phyloP scores from a whole-genome alignment of 2,329 filamentous ascomycete genomes.

The Nothomitra cinnamomea region DNA sequence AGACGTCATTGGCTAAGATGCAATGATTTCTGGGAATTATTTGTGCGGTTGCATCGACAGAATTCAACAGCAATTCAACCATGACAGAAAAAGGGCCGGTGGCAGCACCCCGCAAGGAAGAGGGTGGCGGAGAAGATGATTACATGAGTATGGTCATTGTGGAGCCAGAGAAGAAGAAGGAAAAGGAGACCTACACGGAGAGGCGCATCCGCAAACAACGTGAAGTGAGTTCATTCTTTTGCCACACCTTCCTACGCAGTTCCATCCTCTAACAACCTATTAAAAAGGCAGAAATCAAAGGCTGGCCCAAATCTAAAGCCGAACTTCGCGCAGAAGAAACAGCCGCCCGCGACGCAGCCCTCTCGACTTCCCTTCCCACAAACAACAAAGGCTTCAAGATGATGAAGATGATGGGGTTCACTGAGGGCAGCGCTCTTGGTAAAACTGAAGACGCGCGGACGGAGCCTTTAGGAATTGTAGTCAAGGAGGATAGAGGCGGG shows the following conservation, averaged over 20 bases:
- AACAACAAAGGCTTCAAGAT: conserved; percentile 81
- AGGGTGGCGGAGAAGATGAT: conserved; percentile 66
- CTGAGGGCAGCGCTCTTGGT: conserved; percentile 56
- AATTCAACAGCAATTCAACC: not conserved
- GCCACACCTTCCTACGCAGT: not conserved
- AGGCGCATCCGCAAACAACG: conserved; percentile 35
- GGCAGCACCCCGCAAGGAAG: conserved; percentile 8
- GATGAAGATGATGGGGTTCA: conserved; percentile 95
- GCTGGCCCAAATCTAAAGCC: conserved; percentile 60
- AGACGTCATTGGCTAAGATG: not conserved
- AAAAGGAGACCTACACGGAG: conserved; percentile 46
- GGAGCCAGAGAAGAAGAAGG: conserved; percentile 34
- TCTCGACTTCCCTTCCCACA: conserved; percentile 56
- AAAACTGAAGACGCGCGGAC: conserved; percentile 31
- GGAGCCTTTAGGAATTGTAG: conserved; percentile 58
- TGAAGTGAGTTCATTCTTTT: conserved; percentile 22
- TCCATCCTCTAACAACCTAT: conserved; percentile 8
- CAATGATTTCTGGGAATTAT: not conserved
- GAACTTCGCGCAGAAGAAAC: conserved; percentile 62
- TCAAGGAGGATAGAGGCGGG: conserved; percentile 65
- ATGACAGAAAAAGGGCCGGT: not conserved
- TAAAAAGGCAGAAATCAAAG: conserved; percentile 45
- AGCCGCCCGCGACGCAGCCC: conserved; percentile 54
- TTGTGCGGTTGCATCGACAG: not conserved
- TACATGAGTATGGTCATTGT: conserved; percentile 94